phyloP scores from a whole-genome alignment of 169 alveolate genomes.

The Plasmodium yoelii region DNA sequence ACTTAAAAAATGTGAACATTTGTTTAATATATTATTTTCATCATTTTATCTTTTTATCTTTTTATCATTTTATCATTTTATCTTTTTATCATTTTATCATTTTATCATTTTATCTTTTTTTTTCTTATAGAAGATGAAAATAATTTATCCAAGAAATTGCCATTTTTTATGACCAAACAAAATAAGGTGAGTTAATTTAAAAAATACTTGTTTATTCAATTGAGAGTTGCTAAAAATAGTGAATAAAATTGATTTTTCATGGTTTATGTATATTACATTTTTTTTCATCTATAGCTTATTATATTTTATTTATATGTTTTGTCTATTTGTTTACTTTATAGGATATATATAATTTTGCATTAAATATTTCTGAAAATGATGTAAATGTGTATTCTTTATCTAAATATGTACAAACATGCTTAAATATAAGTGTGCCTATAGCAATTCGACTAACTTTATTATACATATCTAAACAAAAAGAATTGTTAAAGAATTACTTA shows the following conservation, averaged over 20 bases:
- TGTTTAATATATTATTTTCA: background rate
- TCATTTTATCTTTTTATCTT: background rate
- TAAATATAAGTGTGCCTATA: conserved; percentile 22
- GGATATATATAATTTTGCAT: conserved; percentile 17
- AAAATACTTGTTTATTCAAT: background rate
- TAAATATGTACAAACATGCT: conserved; percentile 3
- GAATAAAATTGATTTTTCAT: no score
- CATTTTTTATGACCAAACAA: conserved; percentile 37
- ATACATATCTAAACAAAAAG: conserved; percentile 29
- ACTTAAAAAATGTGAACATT: background rate
- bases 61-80: background rate
- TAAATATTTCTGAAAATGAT: conserved; percentile 35
- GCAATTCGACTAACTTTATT: conserved; percentile 34
- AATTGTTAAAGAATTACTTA: conserved; percentile 39
- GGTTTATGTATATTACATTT: no score
- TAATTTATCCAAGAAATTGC: conserved; percentile 25
- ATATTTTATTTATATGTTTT: background rate
- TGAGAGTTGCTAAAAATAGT: no score
- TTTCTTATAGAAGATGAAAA: conserved; percentile 20
- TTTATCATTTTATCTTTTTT: background rate
- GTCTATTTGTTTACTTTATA: background rate
- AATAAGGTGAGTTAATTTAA: background rate
- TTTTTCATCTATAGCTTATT: background rate
- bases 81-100: no score
- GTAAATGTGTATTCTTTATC: conserved; percentile 15